phyloP scores from a whole-genome alignment of 2,329 filamentous ascomycete genomes.

The Nemania sp. region DNA sequence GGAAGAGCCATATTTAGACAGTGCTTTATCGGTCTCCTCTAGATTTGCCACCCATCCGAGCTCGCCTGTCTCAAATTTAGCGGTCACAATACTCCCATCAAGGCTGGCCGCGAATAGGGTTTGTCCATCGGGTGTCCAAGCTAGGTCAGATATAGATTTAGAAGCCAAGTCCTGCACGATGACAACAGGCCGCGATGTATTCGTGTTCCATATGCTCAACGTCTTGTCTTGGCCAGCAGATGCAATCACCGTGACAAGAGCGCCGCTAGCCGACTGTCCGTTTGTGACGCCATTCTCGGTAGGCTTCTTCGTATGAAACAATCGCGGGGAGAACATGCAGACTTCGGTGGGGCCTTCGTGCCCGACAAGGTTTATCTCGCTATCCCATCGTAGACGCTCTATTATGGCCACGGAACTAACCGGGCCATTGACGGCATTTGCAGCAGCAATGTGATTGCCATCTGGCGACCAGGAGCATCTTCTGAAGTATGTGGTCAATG shows the following conservation, averaged over 20 bases:
- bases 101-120: slow-evolving; percentile 84
- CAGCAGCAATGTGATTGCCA: slow-evolving; percentile 93
- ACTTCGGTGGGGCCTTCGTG: slow-evolving; percentile 97
- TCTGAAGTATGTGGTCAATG: slow-evolving; percentile 94
- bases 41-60: slow-evolving; percentile 84
- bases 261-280: slow-evolving; percentile 46
- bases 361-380: slow-evolving; percentile 95
- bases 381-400: slow-evolving; percentile 88
- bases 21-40: slow-evolving; percentile 87
- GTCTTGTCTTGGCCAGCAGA: slow-evolving; percentile 97
- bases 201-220: slow-evolving; percentile 96
- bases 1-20: slow-evolving; percentile 90
- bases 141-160: slow-evolving; percentile 91
- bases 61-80: slow-evolving; percentile 83
- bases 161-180: slow-evolving; percentile 85
- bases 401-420: slow-evolving; percentile 97
- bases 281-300: slow-evolving; percentile 54
- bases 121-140: slow-evolving; percentile 91
- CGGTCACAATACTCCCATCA: slow-evolving; percentile 83
- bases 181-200: slow-evolving; percentile 85
- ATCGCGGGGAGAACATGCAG: slow-evolving; percentile 90
- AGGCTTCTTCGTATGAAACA: slow-evolving; percentile 78
- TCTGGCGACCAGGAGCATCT: slow-evolving; percentile 98
- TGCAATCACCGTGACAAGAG: slow-evolving; percentile 86
- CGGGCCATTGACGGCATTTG: slow-evolving; percentile 95